Base-by-base conservation (phyloP, 2,329 filamentous ascomycete genomes). In the Didymosphaeria variabile region DNA sequence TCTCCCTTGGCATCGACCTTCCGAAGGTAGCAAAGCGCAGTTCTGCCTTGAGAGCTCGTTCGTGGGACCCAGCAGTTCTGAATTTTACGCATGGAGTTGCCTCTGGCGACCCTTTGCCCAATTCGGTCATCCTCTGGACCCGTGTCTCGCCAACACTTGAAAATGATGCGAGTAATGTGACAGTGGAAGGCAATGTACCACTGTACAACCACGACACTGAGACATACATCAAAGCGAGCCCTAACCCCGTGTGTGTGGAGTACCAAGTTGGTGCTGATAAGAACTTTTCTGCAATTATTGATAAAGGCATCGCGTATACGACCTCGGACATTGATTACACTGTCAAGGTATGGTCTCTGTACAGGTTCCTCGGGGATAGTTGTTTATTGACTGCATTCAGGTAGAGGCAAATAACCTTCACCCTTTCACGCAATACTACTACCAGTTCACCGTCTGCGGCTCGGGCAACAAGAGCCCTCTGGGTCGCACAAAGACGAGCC, bases 271-370 rank as follows among this genome's bases (percentile, higher is more conserved):
- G 82, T 7, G 77, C 78, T 26, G 82, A 84, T 65, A 67, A 80
- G 44, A 76, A 78, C 34, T 81, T 85, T 47, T 74, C 77, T 6
- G 67, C 79, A 1, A 77, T 85, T 9, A 84, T 86, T 5, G 79
- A 83, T 49, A 80, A 79, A 1, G 90, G 90, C 3, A 84, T 79
- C n/a, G 88, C 84, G 1, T 91, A 88, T 71, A 92, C 90, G 0
- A 90, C 85, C 29, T 89, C 86, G 0, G 90, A 92, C 71, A 86
- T 92, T 55, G 90, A 92, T 71, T 92, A 88, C 71, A 92, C 90
- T 0, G 79, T 91, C 63, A 91, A 92, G 82, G 86, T 86, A 68
- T 54, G 60, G 40, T 12, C 47, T 21, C 19, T 40, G 38, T 29
- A 19, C 29, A 40, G 6, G 13, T 47, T 17, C 21, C n/a, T 32